Evolutionary conservation across 345 rosid genomes (phyloP), one percentile per base, ranked within the genome.

Genomic region (Melaleuca alternifolia): DNA sequence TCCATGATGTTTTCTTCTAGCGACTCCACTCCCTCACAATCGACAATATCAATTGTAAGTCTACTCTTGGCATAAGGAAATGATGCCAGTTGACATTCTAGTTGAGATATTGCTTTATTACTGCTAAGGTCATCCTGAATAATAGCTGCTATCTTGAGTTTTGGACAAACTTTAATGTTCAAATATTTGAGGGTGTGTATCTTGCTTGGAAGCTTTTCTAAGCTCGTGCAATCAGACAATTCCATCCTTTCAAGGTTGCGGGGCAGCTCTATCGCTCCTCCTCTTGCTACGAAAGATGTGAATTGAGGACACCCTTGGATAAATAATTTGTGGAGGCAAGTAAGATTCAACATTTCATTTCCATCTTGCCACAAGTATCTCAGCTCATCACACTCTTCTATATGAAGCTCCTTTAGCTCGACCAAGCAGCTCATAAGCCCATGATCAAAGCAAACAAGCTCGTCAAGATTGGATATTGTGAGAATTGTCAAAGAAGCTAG

Each of bases 281-380:
- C 76, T 62, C 76, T 3, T 15, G 0, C 44, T 11, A 62, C 41
- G 14, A 62, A 30, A 7, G 44, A 62, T 2, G 0, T 15, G 23
- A 62, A 28, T 62, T 0, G 44, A 14, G 21, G 0, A 62, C 44
- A 62, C 0, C 0, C 15, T 14, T 30, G 0, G 0, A 62, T 30
- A 1, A 0, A 0, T 7, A 62, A 7, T 30, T 30, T 0, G 0
- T 30, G 76, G 21, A 62, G 76, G 23, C 76, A 28, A 15, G 3
- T 30, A 1, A 30, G 76, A 28, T 62, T 62, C 7, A 0, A 4
- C 0, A 0, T 28, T 30, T 62, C 76, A 30, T 62, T 1, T 28
- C 2, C 44, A 62, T 62, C 23, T 30, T 30, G 44, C 76, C 76
- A 62, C 10, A 62, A 30, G 76, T 0, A 7, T 3, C 3, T 30